These are phyloP conservation scores for Yarrowia deformans DNA, from an alignment of 805 yeast species.

Conservation along the genomic window DNA sequence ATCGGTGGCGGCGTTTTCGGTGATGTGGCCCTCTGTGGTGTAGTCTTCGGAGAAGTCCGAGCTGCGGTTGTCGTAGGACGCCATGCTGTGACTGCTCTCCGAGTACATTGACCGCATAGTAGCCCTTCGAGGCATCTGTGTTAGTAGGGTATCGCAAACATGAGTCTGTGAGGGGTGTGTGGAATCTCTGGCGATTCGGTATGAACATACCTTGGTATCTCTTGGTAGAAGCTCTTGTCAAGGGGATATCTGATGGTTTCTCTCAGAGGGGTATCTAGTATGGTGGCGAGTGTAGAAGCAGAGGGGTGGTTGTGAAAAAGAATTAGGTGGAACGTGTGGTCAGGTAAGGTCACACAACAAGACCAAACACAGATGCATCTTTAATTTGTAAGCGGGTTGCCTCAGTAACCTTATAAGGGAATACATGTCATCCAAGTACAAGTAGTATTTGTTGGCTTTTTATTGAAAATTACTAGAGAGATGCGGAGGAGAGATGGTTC, in stretches of 20 bases:
- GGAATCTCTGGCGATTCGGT: too few species aligned
- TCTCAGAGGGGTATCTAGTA: slow-evolving; percentile 20
- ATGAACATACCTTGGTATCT: slow-evolving; percentile 18
- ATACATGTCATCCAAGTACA: too few species aligned
- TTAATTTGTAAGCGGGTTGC: neutral
- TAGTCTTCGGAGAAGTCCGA: slow-evolving; percentile 30
- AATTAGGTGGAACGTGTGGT: slow-evolving; percentile 6
- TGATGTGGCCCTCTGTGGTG: slow-evolving; percentile 18
- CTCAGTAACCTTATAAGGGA: slow-evolving; percentile 21
- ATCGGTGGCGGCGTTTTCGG: slow-evolving; percentile 15
- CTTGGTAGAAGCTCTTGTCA: slow-evolving; percentile 22
- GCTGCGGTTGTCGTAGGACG: slow-evolving; percentile 27
- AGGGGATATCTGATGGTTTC: slow-evolving; percentile 15
- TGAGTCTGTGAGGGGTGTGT: neutral
- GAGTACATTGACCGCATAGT: slow-evolving; percentile 31
- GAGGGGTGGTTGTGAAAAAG: slow-evolving; percentile 4
- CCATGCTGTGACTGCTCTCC: slow-evolving; percentile 25
- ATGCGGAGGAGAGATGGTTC: too few species aligned
- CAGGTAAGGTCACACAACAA: neutral
- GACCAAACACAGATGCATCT: neutral
- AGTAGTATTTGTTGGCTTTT: too few species aligned
- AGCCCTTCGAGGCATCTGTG: slow-evolving; percentile 36
- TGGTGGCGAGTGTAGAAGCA: slow-evolving; percentile 9
- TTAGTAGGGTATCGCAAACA: slow-evolving; percentile 1
- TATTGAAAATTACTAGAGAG: too few species aligned